Evolutionary conservation across 2,329 filamentous ascomycete species (phyloP).

Genomic region (Ambrosiella cleistominuta): DNA sequence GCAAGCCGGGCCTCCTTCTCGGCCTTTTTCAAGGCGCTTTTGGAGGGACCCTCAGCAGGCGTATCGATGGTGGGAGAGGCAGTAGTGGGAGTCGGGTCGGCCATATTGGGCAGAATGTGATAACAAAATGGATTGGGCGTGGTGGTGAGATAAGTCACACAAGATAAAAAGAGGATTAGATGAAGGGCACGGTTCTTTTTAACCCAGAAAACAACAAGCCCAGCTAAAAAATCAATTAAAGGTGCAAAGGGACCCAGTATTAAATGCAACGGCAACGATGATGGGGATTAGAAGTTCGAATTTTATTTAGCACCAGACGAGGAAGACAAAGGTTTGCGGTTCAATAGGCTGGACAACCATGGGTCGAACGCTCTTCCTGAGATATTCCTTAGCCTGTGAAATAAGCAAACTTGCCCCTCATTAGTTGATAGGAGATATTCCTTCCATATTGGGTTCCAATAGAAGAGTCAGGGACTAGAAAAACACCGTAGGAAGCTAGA

Average conservation of each 20-base stretch:
- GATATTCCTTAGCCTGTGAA: not conserved
- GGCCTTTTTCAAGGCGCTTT: conserved; percentile 48
- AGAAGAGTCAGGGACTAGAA: not conserved
- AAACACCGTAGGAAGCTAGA: not conserved
- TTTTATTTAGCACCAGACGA: not conserved
- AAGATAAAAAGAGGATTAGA: not conserved
- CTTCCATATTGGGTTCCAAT: not conserved
- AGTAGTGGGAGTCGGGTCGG: conserved; percentile 14
- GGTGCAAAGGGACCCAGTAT: not conserved
- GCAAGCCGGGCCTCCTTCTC: conserved; percentile 46
- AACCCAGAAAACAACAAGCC: not conserved
- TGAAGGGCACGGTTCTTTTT: conserved; percentile 1
- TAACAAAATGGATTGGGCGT: conserved; percentile 1
- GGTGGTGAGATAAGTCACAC: not conserved
- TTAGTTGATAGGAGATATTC: not conserved
- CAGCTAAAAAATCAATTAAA: conserved; percentile 2
- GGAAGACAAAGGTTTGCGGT: not conserved
- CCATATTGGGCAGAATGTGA: conserved; percentile 10
- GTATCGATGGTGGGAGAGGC: conserved; percentile 18
- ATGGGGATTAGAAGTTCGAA: not conserved
- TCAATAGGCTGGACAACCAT: not conserved
- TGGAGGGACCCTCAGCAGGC: conserved; percentile 27
- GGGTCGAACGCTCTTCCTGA: not conserved
- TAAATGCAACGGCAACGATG: conserved; percentile 3
- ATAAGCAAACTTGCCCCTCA: not conserved